Evolutionary conservation across 352 stramenopile species (phyloP), one percentile per base, ranked within the genome.

Genomic region (Phytophthora sojae): DNA sequence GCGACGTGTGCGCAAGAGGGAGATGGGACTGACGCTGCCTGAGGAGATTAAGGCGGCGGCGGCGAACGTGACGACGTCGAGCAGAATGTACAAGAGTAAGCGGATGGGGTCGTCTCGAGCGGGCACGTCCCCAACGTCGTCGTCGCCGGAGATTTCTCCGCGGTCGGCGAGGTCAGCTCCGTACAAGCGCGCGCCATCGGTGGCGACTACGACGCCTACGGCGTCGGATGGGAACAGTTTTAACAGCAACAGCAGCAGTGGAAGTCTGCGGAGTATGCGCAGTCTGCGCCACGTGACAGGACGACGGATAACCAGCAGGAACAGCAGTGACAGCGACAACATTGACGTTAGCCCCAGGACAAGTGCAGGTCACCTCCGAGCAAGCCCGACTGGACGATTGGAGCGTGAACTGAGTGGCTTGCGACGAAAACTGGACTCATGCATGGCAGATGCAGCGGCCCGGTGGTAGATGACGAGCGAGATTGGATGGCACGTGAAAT

Each of bases 401-500:
- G 72, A 90, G 37, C 80, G 79, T 1, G 85, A 93, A 49, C 73
- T 93, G 11, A 81, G 54, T 25, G 73, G 69, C 3, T 56, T 93
- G 39, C 82, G 85, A 65, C 67, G 71, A 17, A 91, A 91, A 50
- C 71, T 91, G 42, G 81, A 90, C 42, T 85, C 83, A 7, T 92
- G 83, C 55, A 85, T 91, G 32, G 59, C 68, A 3, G 72, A 74
- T 59, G 42, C 75, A 8, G 44, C 68, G 52, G 69, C 61, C 14
- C 57, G 69, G 35, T 77, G 64, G 69, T 77, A 74, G n/a, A 51
- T 15, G 35, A 6, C 5, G 39, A n/a, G 15, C 12, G 30, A 14
- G 32, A 45, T 65, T 52, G 0, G 42, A 45, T 6, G 21, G 47
- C 32, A 21, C 11, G 23, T 50, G 23, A 17, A 19, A 42, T 44